Evolutionary conservation across 1,284 basidiomycete genomes (phyloP).

Genomic region (Sphagnurus paluster): DNA sequence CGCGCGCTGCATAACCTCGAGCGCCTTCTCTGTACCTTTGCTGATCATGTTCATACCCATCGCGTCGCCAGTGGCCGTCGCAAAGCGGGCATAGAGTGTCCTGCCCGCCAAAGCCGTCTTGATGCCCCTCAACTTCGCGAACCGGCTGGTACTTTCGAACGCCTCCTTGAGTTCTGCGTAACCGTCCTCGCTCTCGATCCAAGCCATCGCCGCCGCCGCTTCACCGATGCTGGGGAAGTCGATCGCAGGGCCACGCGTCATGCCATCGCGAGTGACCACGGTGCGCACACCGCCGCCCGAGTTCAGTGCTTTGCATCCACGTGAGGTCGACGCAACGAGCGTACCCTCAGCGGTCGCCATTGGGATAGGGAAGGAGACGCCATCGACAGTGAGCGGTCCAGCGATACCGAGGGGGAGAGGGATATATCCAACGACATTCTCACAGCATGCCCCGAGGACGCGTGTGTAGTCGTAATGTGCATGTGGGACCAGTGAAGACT

Average conservation of each 20-base stretch:
- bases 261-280: conserved; percentile 90
- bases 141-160: conserved; percentile 94
- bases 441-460: conserved; percentile 97
- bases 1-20: conserved; percentile 76
- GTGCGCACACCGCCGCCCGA: conserved; percentile 95
- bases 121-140: conserved; percentile 80
- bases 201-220: conserved; percentile 85
- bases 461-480: conserved; percentile 90
- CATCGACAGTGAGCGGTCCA: conserved; percentile 93
- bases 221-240: conserved; percentile 86
- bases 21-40: conserved; percentile 93
- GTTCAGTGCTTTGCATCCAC: conserved; percentile 98
- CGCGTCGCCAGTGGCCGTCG: conserved; percentile 94
- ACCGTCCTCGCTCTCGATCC: conserved; percentile 88
- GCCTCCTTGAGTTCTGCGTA: conserved; percentile 77
- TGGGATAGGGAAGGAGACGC: conserved; percentile 84
- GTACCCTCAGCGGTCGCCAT: conserved; percentile 99
- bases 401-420: conserved; percentile 97
- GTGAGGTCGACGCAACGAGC: conserved; percentile 94
- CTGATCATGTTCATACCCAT: conserved; percentile 99
- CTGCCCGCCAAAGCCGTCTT: conserved; percentile 89
- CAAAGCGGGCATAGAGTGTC: conserved; percentile 94
- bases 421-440: conserved; percentile 98
- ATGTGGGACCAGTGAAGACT: conserved; percentile 83
- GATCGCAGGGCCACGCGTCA: conserved; percentile 98